Conservation (phyloP, 2,329 filamentous ascomycete species). For the Verticillium tricorpus region DNA sequence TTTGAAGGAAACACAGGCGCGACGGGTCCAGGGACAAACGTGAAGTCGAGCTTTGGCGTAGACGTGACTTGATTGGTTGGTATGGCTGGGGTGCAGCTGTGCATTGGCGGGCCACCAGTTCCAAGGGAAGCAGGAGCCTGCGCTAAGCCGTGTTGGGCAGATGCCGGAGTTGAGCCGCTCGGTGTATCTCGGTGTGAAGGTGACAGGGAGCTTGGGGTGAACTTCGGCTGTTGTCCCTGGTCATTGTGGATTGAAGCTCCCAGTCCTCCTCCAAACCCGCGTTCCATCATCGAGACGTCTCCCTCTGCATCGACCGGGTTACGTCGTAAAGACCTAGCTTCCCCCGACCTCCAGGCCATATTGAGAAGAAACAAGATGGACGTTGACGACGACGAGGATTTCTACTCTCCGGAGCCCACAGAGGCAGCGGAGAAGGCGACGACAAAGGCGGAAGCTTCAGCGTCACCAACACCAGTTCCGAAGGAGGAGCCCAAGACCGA, state of each 20-base stretch:
- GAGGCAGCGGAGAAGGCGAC: conserved; percentile 16
- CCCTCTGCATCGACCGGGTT: background rate
- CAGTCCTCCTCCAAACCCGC: background rate
- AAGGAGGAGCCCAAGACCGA: conserved; percentile 39
- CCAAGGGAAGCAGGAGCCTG: background rate
- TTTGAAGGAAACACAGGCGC: background rate
- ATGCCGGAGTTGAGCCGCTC: background rate
- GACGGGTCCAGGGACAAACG: background rate
- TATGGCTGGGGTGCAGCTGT: background rate
- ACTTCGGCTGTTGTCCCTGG: background rate
- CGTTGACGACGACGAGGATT: conserved; percentile 64
- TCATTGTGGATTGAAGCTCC: background rate
- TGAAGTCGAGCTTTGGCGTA: background rate
- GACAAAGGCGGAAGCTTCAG: conserved; percentile 7
- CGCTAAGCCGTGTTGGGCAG: background rate
- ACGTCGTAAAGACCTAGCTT: background rate
- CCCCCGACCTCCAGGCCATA: background rate
- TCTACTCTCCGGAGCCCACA: conserved; percentile 53
- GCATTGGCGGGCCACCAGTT: background rate
- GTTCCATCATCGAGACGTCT: background rate
- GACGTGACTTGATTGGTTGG: background rate
- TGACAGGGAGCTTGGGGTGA: background rate
- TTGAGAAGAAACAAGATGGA: conserved; percentile 44
- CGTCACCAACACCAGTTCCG: conserved; percentile 13
- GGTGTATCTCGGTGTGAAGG: background rate